Conservation (phyloP, 345 rosid species). For the Syzygium jambos region DNA sequence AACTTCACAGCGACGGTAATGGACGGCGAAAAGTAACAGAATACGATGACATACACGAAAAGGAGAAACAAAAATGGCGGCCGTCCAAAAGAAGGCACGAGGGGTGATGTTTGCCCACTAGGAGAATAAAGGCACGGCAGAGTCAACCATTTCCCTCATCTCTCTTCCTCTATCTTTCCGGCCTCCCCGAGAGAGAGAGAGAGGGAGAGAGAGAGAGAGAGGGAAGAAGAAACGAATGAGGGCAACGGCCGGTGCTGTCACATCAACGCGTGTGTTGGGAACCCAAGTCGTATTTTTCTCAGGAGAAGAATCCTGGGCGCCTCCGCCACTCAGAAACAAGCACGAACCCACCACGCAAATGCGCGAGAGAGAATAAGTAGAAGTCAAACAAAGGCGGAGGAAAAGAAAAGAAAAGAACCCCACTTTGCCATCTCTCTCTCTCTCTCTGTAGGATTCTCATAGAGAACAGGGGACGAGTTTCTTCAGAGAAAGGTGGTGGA, state of each 20-base stretch:
- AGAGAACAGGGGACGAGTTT: neutral
- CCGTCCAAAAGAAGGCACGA: neutral
- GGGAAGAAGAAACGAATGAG: neutral
- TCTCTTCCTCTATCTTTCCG: neutral
- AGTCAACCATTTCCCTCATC: neutral
- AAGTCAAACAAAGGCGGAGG: neutral
- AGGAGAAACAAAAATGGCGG: neutral
- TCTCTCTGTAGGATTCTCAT: neutral
- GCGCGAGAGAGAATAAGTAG: neutral
- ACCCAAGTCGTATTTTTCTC: neutral
- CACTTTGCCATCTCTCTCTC: neutral
- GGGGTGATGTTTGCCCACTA: neutral
- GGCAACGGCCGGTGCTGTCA: neutral
- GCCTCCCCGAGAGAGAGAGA: neutral
- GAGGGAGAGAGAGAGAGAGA: neutral
- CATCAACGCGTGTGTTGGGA: neutral
- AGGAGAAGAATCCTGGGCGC: neutral
- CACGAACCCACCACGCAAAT: neutral
- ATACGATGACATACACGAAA: neutral
- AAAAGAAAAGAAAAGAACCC: neutral
- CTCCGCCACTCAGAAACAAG: neutral
- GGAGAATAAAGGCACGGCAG: neutral
- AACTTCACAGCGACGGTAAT: neutral
- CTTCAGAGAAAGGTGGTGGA: neutral
- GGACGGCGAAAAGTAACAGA: neutral